These are phyloP conservation scores for Elsinoe perseae DNA, from an alignment of 2,329 filamentous ascomycete genomes.

Conservation along the genomic window DNA sequence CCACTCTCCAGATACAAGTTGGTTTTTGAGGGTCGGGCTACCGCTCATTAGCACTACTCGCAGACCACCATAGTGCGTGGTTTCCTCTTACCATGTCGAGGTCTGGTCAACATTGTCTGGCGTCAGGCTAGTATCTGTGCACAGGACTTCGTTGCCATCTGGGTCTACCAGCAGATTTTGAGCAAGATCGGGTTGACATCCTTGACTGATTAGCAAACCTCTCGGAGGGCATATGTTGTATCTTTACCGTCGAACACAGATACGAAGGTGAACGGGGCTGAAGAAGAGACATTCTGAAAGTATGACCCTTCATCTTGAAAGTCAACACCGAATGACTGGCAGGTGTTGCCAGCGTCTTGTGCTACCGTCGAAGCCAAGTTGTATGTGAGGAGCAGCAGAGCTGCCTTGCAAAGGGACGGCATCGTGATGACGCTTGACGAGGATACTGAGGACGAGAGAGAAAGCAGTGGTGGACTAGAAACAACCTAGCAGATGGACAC, in stretches of 20 bases:
- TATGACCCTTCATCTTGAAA: conserved; percentile 38
- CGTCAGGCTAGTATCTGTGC: conserved; percentile 34
- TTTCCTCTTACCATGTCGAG: conserved; percentile 36
- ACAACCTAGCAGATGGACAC: not conserved
- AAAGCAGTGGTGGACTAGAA: not conserved
- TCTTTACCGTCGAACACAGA: conserved; percentile 35
- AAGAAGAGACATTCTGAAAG: conserved; percentile 39
- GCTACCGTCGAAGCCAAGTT: not conserved
- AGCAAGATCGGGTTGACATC: conserved; percentile 34
- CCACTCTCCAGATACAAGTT: conserved; percentile 40
- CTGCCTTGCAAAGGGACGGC: not conserved
- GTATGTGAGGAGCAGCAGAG: not conserved
- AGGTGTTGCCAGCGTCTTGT: conserved; percentile 17
- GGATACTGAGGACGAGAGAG: not conserved
- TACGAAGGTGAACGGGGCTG: conserved; percentile 37
- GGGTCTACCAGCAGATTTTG: conserved; percentile 39
- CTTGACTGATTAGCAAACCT: conserved; percentile 19
- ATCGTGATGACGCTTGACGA: not conserved
- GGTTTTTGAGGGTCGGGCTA: conserved; percentile 27
- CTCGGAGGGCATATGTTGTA: not conserved
- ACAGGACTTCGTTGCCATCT: conserved; percentile 34
- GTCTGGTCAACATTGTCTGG: conserved; percentile 34
- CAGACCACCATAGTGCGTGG: not conserved
- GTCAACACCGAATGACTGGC: conserved; percentile 31
- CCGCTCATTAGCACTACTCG: not conserved